Evolutionary conservation across 192 early-diverging fungal genomes (phyloP).

Genomic region (Coemansia sp.): DNA sequence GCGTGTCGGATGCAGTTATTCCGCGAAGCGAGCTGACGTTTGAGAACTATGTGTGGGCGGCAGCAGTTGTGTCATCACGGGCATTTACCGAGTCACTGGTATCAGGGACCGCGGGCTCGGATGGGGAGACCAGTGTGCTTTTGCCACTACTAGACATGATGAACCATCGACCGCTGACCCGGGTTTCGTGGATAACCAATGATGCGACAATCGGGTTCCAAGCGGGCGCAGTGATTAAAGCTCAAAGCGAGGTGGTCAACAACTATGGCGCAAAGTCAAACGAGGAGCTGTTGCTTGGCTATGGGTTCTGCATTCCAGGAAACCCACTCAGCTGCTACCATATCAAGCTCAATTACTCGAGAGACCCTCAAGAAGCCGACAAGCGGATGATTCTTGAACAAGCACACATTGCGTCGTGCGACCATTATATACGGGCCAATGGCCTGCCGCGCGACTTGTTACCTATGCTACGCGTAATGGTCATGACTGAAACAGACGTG

Average conservation of each 20-base stretch:
- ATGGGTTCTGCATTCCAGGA: constrained; percentile 62
- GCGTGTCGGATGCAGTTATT: constrained; percentile 16
- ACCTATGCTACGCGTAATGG: constrained; percentile 62
- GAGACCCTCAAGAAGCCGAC: constrained; percentile 48
- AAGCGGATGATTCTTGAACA: constrained; percentile 51
- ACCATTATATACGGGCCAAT: constrained; percentile 52
- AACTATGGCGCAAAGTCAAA: constrained; percentile 75
- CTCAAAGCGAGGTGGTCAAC: constrained; percentile 58
- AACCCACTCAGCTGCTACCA: constrained; percentile 60
- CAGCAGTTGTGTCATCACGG: constrained; percentile 56
- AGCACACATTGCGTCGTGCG: constrained; percentile 25
- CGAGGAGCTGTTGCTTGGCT: constrained; percentile 68
- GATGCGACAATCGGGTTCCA: constrained; percentile 44
- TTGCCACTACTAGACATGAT: constrained; percentile 64
- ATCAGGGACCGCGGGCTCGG: neutral
- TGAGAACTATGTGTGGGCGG: constrained; percentile 61
- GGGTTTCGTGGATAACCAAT: constrained; percentile 54
- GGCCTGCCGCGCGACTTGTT: constrained; percentile 52
- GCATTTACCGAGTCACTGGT: constrained; percentile 60
- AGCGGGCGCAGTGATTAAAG: constrained; percentile 20
- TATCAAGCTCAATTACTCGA: constrained; percentile 60
- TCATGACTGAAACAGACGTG: constrained; percentile 61
- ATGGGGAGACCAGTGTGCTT: constrained; percentile 44
- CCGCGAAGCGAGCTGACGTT: constrained; percentile 31
- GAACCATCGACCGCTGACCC: constrained; percentile 60